Evolutionary conservation across 768 basidiomycete species (phyloP).

Genomic region (Flagelloscypha sp.): DNA sequence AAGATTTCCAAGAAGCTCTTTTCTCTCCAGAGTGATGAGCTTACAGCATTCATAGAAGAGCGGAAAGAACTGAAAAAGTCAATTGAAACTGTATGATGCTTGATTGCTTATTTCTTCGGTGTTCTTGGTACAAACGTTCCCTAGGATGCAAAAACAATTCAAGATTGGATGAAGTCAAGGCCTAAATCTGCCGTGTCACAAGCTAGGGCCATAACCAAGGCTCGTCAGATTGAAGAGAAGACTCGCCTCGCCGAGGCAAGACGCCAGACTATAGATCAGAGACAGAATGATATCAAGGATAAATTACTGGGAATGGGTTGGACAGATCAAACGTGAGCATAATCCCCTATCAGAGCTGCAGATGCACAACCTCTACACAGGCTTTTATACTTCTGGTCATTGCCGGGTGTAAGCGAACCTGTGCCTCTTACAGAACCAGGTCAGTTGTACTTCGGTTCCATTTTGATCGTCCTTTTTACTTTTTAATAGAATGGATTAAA

Average conservation of each 20-base stretch:
- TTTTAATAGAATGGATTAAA: background rate
- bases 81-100: background rate
- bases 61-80: background rate
- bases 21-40: background rate
- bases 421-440: no score
- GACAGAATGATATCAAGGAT: no score
- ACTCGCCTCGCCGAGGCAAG: background rate
- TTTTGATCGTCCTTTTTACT: no score
- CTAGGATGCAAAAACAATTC: background rate
- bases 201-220: background rate
- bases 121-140: background rate
- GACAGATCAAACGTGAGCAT: background rate
- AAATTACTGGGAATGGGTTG: constrained; percentile 1
- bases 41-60: background rate
- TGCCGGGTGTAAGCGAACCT: background rate
- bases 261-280: no score
- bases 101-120: background rate
- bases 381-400: background rate
- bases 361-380: background rate
- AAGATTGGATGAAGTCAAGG: background rate
- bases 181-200: no score
- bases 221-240: background rate
- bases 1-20: background rate
- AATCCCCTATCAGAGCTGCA: background rate
- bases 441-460: no score